Evolutionary conservation across 129 eudicot genomes (phyloP), one percentile per base, ranked within the genome.

Genomic region (Calendula officinalis): DNA sequence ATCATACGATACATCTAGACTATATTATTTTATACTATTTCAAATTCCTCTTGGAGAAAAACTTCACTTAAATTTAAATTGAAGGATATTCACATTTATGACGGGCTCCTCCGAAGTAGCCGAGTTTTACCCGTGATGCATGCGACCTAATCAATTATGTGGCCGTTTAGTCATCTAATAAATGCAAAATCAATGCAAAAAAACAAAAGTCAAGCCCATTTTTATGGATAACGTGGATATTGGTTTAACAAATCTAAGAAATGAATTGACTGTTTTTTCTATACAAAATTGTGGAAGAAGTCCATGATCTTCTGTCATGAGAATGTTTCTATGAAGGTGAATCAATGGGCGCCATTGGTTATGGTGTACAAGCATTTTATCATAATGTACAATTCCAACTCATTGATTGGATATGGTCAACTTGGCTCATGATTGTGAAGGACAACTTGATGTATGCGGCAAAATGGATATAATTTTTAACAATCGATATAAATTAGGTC

Each of bases 311-410:
- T 13, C 60, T 70, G 60, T 70, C 68, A 48, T 70, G 12, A 40
- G 76, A 71, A 61, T 62, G 69, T 62, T 62, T 62, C 70, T 56
- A 52, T 30, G 69, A 43, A 71, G 63, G 38, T 71, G 69, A 62
- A 51, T 51, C 39, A 30, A 45, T 17, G 40, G 57, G 66, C 64
- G 64, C 55, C 52, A 8, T n/a, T 35, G 8, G 16, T 56, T 56
- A 55, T 44, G 15, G 50, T 60, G 69, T 71, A 71, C 69, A 61
- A 49, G 40, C 8, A 4, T 51, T 16, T 10, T 15, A 5, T 62
- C 69, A 62, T 34, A 41, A 51, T 5, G 69, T 71, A 63, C 69
- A 51, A 71, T 30, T 71, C 55, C 63, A 17, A 51, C 46, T 33
- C 70, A 52, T 48, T 52, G 30, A 39, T 62, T 52, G 14, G 22